A percentile compares a stretch with the other conserved stretches of the same genome.
Evolutionary conservation across 1,284 basidiomycete genomes (phyloP).

Genomic region (Mycena citricolor): DNA sequence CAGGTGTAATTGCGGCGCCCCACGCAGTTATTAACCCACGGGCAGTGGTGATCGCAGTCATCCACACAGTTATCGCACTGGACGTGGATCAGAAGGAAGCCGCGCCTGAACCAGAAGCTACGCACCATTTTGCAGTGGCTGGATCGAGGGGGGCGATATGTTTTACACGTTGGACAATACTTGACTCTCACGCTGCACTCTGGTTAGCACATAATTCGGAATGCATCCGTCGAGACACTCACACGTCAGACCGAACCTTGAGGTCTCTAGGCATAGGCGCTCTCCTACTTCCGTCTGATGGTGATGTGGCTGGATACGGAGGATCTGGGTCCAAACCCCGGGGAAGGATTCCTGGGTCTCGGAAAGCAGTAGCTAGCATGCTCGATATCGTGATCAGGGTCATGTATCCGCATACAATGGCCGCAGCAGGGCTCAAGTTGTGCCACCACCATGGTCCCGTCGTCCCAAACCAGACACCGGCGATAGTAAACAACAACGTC

Average conservation of each 20-base stretch:
- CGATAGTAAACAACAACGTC: slow-evolving; percentile 60
- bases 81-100: slow-evolving; percentile 8
- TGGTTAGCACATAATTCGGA: slow-evolving; percentile 5
- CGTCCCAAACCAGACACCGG: slow-evolving; percentile 80
- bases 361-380: slow-evolving; percentile 70
- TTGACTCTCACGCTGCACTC: slow-evolving; percentile 77
- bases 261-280: slow-evolving; percentile 80
- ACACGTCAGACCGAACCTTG: slow-evolving; percentile 76
- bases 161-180: slow-evolving; percentile 88
- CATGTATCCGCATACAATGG: slow-evolving; percentile 76
- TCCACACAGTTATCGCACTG: slow-evolving; percentile 96
- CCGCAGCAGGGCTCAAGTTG: slow-evolving; percentile 70
- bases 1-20: slow-evolving; percentile 89
- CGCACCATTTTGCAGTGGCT: slow-evolving; percentile 90
- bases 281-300: slow-evolving; percentile 58
- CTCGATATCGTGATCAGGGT: slow-evolving; percentile 71
- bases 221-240: slow-evolving; percentile 36
- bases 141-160: slow-evolving; percentile 86
- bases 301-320: slow-evolving; percentile 61
- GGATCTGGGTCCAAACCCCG: slow-evolving; percentile 83
- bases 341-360: slow-evolving; percentile 90
- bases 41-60: slow-evolving; percentile 88
- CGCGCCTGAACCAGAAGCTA: slow-evolving; percentile 12
- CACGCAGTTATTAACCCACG: slow-evolving; percentile 93
- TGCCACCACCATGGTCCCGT: slow-evolving; percentile 88